Evolutionary conservation across 2,329 filamentous ascomycete species (phyloP).

Genomic region (Fusarium scirpi): DNA sequence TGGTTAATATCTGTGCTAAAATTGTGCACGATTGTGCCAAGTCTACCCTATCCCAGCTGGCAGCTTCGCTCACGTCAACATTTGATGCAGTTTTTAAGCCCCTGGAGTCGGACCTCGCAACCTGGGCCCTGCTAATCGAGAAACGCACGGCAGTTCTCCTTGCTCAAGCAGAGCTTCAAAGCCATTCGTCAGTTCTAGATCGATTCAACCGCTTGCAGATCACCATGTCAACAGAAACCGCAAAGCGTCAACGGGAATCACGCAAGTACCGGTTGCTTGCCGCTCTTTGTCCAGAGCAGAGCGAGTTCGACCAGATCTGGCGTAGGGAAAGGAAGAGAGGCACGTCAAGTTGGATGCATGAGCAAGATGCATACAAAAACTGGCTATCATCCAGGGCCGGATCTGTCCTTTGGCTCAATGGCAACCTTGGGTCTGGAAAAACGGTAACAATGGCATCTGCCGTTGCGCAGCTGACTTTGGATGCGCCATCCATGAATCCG

Average conservation of each 20-base stretch:
- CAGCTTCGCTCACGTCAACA: neutral
- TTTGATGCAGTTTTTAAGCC: rapidly evolving
- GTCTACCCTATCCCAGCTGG: rapidly evolving
- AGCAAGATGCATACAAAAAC: rapidly evolving
- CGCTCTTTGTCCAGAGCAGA: rapidly evolving
- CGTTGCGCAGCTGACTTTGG: neutral
- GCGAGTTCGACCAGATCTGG: rapidly evolving
- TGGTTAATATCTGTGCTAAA: neutral
- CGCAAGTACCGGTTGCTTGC: neutral
- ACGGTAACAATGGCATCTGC: neutral
- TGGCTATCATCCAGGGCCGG: rapidly evolving
- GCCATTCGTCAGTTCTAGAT: neutral
- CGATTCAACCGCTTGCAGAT: neutral
- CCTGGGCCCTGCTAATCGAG: neutral
- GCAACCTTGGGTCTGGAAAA: neutral
- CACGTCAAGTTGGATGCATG: neutral
- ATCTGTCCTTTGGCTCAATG: neutral
- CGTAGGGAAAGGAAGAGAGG: neutral
- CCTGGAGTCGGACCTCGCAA: neutral
- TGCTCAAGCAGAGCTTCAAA: neutral
- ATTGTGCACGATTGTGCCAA: neutral
- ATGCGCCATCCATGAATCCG: neutral
- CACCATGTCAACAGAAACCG: too few species aligned
- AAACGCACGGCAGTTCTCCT: rapidly evolving
- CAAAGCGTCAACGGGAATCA: too few species aligned